Base-by-base conservation (phyloP, 2,329 filamentous ascomycete species). In the Lecanicillium sp. region DNA sequence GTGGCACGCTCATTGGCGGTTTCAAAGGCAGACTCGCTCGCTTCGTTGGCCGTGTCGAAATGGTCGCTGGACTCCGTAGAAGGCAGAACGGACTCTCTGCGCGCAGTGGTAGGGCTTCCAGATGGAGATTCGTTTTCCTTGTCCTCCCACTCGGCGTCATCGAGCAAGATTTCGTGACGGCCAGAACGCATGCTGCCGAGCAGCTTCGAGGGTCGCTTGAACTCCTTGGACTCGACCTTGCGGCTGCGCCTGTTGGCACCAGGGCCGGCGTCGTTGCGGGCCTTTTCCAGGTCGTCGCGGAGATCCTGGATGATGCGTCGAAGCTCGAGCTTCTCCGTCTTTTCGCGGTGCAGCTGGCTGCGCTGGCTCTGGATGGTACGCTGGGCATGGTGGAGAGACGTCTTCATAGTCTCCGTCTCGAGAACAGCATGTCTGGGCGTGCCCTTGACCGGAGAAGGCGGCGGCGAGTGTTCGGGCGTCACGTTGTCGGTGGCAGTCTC, bases 281-380 rank as follows among this genome's bases (percentile, higher is more conserved):
- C 63, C 60, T 87, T 72, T 54, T 84, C 92, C 19, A 98, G 66
- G 54, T 98, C 92, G 56, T 98, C 92, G 27, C 89, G 81, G 17
- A 90, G 84, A 53, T 98, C 92, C 64, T 97, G 90, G 20, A 97
- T 77, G 75, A 98, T 87, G 43, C 90, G 84, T 63, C 87, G 89
- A 39, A 97, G 76, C 62, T 98, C 92, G 19, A 97, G 77, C 69
- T 96, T 98, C 61, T 98, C 92, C 0, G 90, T 96, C 79, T 97
- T 98, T 61, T 98, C 92, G 25, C 92, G 84, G 60, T 98, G 90
- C 33, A 97, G 85, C 53, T 89, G 94, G 59, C 84, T 88, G 62
- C 94, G 88, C 50, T 97, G 77, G 53, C 87, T 94, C 59, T 97
- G 90, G 43, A 98, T 96, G 65, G 94, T 96, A 42, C 90, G 80